These are phyloP conservation scores for Strigomonas culicis DNA, from an alignment of 208 protist genomes.

Conservation along the genomic window DNA sequence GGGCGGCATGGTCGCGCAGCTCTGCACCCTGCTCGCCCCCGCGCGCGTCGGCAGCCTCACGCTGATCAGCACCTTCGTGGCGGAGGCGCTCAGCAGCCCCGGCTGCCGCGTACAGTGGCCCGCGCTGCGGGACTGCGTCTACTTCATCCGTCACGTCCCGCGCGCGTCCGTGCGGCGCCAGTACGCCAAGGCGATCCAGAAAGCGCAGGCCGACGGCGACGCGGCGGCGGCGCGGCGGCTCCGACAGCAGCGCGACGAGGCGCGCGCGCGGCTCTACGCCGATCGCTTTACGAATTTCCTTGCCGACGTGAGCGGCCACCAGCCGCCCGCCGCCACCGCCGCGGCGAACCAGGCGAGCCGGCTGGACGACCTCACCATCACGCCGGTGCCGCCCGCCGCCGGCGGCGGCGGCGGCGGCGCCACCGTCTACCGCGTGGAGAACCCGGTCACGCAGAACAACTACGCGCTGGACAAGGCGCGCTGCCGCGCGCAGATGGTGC, in stretches of 20 bases:
- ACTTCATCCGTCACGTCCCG: neutral
- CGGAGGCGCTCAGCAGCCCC: too few relatives aligned
- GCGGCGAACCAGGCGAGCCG: too few relatives aligned
- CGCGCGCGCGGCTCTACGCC: neutral
- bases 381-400: too few relatives aligned
- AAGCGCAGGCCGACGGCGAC: too few relatives aligned
- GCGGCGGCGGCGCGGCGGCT: too few relatives aligned
- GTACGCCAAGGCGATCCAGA: neutral
- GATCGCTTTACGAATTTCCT: neutral
- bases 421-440: too few relatives aligned
- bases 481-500: conserved; percentile 25
- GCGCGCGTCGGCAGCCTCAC: conserved; percentile 53
- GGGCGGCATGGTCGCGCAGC: conserved; percentile 81
- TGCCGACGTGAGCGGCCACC: neutral
- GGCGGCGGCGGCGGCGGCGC: too few relatives aligned
- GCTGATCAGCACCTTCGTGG: too few relatives aligned
- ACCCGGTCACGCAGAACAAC: too few relatives aligned
- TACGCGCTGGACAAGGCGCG: conserved; percentile 36
- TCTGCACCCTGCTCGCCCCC: conserved; percentile 51
- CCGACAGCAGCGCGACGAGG: neutral
- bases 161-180: neutral
- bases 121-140: neutral
- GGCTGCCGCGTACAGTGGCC: neutral
- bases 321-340: neutral
- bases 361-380: too few relatives aligned